Conservation (phyloP, 345 rosid species). For the Lepidium aucheri region DNA sequence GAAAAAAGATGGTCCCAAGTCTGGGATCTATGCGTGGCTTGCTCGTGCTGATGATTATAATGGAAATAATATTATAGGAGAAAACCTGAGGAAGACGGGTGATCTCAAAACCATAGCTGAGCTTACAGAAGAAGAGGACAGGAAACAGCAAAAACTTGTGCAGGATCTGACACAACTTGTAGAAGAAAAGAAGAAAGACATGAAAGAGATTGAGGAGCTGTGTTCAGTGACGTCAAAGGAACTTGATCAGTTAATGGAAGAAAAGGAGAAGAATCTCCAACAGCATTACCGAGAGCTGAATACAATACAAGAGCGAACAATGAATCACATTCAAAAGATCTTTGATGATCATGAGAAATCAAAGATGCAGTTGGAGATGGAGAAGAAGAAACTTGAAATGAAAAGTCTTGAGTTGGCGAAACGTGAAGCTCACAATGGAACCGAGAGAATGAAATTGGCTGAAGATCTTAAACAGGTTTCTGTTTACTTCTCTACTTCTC, state of each 20-base stretch:
- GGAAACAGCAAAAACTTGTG: constrained; percentile 68
- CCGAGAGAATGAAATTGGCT: constrained; percentile 29
- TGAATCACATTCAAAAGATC: constrained; percentile 57
- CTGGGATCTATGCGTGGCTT: constrained; percentile 81
- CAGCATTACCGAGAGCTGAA: constrained; percentile 64
- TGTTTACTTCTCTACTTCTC: not conserved
- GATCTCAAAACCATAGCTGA: constrained; percentile 75
- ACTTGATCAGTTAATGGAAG: constrained; percentile 44
- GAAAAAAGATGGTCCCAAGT: constrained; percentile 32
- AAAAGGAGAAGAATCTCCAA: constrained; percentile 69
- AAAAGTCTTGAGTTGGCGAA: constrained; percentile 60
- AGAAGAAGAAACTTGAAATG: constrained; percentile 60
- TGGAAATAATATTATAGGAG: constrained; percentile 57
- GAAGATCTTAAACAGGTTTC: constrained; percentile 69
- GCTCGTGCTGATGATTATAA: constrained; percentile 82
- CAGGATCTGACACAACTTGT: constrained; percentile 53
- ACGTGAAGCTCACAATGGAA: constrained; percentile 76
- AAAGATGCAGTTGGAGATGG: constrained; percentile 56
- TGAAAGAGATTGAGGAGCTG: constrained; percentile 46
- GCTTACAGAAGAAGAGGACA: constrained; percentile 68
- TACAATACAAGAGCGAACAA: constrained; percentile 53
- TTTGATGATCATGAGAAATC: constrained; percentile 60
- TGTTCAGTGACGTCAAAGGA: constrained; percentile 43
- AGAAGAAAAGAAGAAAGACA: constrained; percentile 51
- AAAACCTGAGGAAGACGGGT: constrained; percentile 57